Conservation (phyloP, 2,329 filamentous ascomycete species). For the Arthrobotrys sphaeroides region DNA sequence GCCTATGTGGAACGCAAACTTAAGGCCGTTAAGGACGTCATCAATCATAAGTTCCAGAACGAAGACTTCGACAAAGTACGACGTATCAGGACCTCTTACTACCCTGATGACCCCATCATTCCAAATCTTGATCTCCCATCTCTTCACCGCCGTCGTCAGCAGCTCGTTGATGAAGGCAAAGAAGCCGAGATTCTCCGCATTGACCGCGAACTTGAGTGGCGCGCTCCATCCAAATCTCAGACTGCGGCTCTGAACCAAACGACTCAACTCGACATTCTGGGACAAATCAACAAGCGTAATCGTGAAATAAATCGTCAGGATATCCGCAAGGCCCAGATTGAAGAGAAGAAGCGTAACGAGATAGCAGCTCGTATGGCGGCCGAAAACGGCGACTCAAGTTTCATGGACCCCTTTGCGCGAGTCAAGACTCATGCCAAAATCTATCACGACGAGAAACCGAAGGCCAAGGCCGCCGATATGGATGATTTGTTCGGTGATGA, state of each 20-base stretch:
- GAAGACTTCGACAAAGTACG: constrained; percentile 56
- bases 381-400: constrained; percentile 68
- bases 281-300: constrained; percentile 84
- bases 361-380: constrained; percentile 72
- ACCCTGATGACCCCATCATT: constrained; percentile 39
- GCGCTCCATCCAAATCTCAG: constrained; percentile 64
- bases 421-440: constrained; percentile 75
- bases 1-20: constrained; percentile 55
- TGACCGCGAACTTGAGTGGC: constrained; percentile 70
- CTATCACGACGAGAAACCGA: constrained; percentile 66
- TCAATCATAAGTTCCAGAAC: constrained; percentile 53
- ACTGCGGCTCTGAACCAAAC: constrained; percentile 63
- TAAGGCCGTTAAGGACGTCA: constrained; percentile 55
- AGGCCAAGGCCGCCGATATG: constrained; percentile 64
- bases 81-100: constrained; percentile 59
- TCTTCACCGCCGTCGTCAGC: constrained; percentile 65
- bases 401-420: constrained; percentile 67
- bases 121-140: constrained; percentile 61
- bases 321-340: constrained; percentile 87
- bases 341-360: constrained; percentile 75
- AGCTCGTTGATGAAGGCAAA: constrained; percentile 74
- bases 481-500: constrained; percentile 60
- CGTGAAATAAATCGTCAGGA: constrained; percentile 84
- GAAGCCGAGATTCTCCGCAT: constrained; percentile 61
- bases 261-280: constrained; percentile 80